Evolutionary conservation across 2,329 filamentous ascomycete species (phyloP).

Genomic region (Venturia pyrina): DNA sequence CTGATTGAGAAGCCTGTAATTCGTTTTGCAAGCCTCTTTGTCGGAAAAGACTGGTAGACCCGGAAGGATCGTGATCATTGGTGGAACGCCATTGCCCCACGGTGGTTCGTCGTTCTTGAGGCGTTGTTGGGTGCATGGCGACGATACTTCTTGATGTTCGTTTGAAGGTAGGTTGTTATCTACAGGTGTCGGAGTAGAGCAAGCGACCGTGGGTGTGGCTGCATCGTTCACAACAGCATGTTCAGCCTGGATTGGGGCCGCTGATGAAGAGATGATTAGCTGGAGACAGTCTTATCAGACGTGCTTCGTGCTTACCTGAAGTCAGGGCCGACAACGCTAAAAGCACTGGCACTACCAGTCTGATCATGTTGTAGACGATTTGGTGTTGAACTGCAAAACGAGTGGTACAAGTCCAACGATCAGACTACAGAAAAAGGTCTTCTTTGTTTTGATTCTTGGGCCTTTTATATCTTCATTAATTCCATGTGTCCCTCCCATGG

Average conservation of each 20-base stretch:
- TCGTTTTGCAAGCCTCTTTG: background rate
- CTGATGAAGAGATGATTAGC: background rate
- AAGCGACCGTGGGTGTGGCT: background rate
- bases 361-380: background rate
- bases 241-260: background rate
- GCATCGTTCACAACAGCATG: background rate
- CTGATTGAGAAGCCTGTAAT: background rate
- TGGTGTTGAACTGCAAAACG: background rate
- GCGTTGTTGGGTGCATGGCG: background rate
- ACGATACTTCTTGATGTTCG: background rate
- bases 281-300: background rate
- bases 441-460: background rate
- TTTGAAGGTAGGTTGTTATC: background rate
- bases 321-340: background rate
- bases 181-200: background rate
- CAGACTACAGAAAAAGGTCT: background rate
- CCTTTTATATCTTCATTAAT: background rate
- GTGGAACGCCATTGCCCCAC: background rate
- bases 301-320: background rate
- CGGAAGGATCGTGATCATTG: background rate
- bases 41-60: background rate
- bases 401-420: background rate
- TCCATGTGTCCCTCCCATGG: background rate
- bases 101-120: background rate
- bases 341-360: background rate